Conservation (phyloP, 768 basidiomycete species). For the Leccinum subtestaceum region DNA sequence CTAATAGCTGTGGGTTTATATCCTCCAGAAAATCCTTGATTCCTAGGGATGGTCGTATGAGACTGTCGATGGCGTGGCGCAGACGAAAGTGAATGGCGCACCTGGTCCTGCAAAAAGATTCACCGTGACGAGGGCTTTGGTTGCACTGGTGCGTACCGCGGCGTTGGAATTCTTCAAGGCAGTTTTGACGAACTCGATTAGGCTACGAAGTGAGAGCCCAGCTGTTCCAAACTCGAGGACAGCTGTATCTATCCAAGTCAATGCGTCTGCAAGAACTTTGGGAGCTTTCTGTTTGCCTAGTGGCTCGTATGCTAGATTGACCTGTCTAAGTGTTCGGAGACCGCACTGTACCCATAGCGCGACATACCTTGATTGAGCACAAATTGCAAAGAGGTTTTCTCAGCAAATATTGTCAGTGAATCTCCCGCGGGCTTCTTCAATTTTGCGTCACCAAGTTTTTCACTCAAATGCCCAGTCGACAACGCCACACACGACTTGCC, state of each 20-base stretch:
- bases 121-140: conserved; percentile 87
- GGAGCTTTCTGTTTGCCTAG: conserved; percentile 95
- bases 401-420: conserved; percentile 75
- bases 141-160: conserved; percentile 88
- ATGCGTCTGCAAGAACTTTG: conserved; percentile 89
- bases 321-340: conserved; percentile 17
- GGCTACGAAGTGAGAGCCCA: conserved; percentile 74
- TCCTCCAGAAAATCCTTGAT: conserved; percentile 93
- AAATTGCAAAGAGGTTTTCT: conserved; percentile 93
- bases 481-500: conserved; percentile 82
- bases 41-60: conserved; percentile 45
- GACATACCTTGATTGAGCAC: conserved; percentile 83
- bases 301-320: conserved; percentile 78
- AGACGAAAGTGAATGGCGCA: conserved; percentile 33
- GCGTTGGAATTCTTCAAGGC: conserved; percentile 93
- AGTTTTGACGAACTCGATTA: conserved; percentile 89
- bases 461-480: conserved; percentile 75
- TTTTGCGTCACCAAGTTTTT: conserved; percentile 96
- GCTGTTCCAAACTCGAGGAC: conserved; percentile 89
- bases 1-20: conserved; percentile 87
- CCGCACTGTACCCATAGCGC: conserved; percentile 4
- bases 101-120: conserved; percentile 89
- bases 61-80: not conserved
- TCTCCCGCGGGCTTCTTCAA: conserved; percentile 96
- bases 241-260: conserved; percentile 84